Percentiles rank a stretch among this genome's conserved stretches.
Conservation (phyloP, 306 rosid genomes). For the Acacia crassicarpa region DNA sequence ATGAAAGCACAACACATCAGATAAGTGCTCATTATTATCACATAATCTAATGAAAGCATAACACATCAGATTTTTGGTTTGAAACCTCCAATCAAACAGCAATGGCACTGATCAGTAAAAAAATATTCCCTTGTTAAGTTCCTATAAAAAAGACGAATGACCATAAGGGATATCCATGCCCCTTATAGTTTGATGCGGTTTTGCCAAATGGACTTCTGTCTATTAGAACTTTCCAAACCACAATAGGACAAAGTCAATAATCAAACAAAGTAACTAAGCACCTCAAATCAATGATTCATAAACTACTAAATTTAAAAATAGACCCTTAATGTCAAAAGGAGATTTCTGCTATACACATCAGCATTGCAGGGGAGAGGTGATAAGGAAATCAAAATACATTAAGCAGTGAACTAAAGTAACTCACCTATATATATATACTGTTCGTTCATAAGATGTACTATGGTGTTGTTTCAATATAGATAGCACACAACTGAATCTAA, state of each 20-base stretch:
- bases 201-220: not conserved
- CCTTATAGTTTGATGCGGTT: not conserved
- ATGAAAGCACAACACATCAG: not conserved
- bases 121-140: not conserved
- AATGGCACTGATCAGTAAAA: not conserved
- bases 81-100: not conserved
- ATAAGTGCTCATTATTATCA: not conserved
- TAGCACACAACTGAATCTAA: slow-evolving; percentile 31
- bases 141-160: not conserved
- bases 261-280: not conserved
- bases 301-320: not conserved
- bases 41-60: not conserved
- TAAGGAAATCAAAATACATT: slow-evolving; percentile 8
- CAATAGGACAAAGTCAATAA: not conserved
- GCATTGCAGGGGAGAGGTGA: slow-evolving; percentile 15
- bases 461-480: slow-evolving; percentile 22
- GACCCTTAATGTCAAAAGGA: not conserved
- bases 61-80: not conserved
- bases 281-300: not conserved
- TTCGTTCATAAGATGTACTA: slow-evolving; percentile 18
- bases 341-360: not conserved
- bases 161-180: not conserved
- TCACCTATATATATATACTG: not conserved
- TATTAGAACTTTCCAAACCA: not conserved
- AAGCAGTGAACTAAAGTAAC: slow-evolving; percentile 20